These are phyloP conservation scores for Plasmodium falciparum DNA, from an alignment of 169 alveolate genomes.

Conservation along the genomic window DNA sequence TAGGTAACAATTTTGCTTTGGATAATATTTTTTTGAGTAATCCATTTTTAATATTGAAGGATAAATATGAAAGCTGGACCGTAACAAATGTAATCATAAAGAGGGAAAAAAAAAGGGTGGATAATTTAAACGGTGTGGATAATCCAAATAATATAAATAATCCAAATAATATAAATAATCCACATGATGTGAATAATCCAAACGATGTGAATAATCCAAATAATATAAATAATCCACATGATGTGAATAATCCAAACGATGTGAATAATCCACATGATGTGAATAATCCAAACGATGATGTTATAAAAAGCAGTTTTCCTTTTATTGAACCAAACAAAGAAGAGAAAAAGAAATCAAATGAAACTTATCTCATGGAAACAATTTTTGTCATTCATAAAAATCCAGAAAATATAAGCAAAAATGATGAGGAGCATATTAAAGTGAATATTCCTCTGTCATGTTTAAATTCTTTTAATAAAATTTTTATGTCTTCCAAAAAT, in stretches of 20 bases:
- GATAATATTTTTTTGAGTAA: conserved; percentile 8
- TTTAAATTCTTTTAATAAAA: conserved; percentile 40
- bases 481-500: conserved; percentile 30
- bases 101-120: background rate
- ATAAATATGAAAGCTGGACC: background rate
- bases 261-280: background rate
- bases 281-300: background rate
- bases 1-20: background rate
- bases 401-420: background rate
- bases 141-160: background rate
- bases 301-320: no score
- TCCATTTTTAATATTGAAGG: conserved; percentile 62
- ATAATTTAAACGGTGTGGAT: background rate
- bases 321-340: no score
- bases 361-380: background rate
- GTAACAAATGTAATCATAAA: conserved; percentile 28
- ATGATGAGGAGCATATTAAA: background rate
- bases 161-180: no score
- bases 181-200: background rate
- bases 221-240: background rate
- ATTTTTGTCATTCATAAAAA: conserved; percentile 13
- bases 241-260: background rate
- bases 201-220: background rate
- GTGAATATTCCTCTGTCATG: conserved; percentile 28
- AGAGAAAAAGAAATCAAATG: background rate